Base-by-base conservation (phyloP, 441 rosid species). In the Populus hybrid region DNA sequence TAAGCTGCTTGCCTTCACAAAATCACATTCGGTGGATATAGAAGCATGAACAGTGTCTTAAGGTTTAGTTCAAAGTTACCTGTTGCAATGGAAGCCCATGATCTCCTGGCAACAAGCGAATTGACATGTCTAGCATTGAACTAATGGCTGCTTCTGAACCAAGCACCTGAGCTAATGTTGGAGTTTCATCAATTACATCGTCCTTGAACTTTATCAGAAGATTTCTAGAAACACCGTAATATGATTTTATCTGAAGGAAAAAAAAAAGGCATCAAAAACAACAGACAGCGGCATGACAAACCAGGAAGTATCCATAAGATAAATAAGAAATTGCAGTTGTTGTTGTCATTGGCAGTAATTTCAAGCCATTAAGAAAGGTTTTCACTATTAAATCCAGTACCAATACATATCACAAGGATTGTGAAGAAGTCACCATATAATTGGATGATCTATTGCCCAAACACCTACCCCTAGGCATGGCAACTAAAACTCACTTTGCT, bases 121-220 rank as follows among this genome's bases (percentile, higher is more conserved):
- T 89, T 66, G 99, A 95, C 98, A 95, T 90, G 87, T 95, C 98
- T 70, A 95, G 88, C 95, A 90, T 88, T 77, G 99, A 89, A 83
- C 97, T 93, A 23, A 95, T 90, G 64, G 98, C 93, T 69, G 99
- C 84, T 70, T 92, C 97, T 69, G 94, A 89, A 80, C 98, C 92
- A 72, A 95, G 95, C 65, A 92, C 89, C 82, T 89, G 90, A 80
- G 99, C 99, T 76, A 95, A 86, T 14, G 86, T 81, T 75, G 98
- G 72, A 42, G 99, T 95, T 85, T 93, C 98, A 82, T 95, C 98
- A 57, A 95, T 93, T 38, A 86, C 46, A 79, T 95, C 99, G 21
- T 95, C 98, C 85, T 89, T 86, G 79, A 95, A 94, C 86, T 89
- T 91, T 84, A 95, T 81, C 78, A 95, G 88, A 80, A 94, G 93